Evolutionary conservation across 2,329 filamentous ascomycete species (phyloP), one percentile per base, ranked within the genome.

Genomic region (Scytalidium sp.): DNA sequence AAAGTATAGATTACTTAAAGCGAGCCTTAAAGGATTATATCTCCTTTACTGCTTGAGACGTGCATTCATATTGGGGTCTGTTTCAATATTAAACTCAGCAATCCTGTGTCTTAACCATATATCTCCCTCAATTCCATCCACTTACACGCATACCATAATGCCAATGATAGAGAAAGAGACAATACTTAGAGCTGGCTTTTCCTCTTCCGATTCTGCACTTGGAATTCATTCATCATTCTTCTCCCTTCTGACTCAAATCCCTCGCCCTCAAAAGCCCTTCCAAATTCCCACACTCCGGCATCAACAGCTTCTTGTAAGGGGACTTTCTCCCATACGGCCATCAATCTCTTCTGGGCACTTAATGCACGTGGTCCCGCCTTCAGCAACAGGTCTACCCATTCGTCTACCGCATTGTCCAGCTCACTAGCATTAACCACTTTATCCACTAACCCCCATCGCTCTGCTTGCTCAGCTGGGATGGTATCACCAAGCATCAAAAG

Each of bases 111-210:
- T n/a, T n/a, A n/a, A n/a, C n/a, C n/a, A n/a, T n/a, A n/a, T n/a
- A n/a, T n/a, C n/a, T n/a, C n/a, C n/a, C n/a, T n/a, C n/a, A n/a
- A n/a, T n/a, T n/a, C n/a, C n/a, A n/a, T n/a, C n/a, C n/a, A n/a
- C n/a, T n/a, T n/a, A n/a, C n/a, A n/a, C n/a, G n/a, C n/a, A n/a
- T n/a, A n/a, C n/a, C n/a, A n/a, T n/a, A n/a, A n/a, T n/a, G n/a
- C n/a, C n/a, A n/a, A n/a, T n/a, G n/a, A n/a, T n/a, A n/a, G n/a
- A n/a, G n/a, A n/a, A n/a, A n/a, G n/a, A 29, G 25, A 8, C 25
- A 17, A 29, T 29, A 29, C 7, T 70, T 29, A 29, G 7, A 29
- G 25, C 25, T 29, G 7, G 25, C 8, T 29, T 29, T 29, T 29
- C 13, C 25, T 29, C 25, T 29, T 29, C 13, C 13, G 25, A 13